Base-by-base conservation (phyloP, 352 stramenopile genomes). In the Globisporangium recalcitrans region DNA sequence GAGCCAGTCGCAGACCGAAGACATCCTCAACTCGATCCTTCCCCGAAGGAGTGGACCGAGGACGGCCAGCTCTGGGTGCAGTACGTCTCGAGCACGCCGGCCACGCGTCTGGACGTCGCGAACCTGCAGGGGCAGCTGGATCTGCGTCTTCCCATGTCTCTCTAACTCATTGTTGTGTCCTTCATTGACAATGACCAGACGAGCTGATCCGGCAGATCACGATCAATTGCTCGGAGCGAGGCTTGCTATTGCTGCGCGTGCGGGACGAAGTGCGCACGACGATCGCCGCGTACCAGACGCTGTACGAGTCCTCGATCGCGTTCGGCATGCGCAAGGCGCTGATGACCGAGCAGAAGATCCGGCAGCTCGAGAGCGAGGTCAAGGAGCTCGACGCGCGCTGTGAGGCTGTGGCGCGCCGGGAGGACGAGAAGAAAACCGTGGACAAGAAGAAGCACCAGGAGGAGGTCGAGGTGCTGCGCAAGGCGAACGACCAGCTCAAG, bases 321-420 rank as follows among this genome's bases (percentile, higher is more conserved):
- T 98, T 97, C 62, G 91, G 91, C 32, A 97, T 98, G 80, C 84
- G 92, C 63, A 97, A 98, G 71, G 91, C 92, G 26, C 75, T 98
- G 10, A 95, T 97, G 77, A 87, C 88, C 9, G 88, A 97, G 74
- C 77, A 88, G 42, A 84, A 86, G 34, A 93, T 97, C 59, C 80
- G 80, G 34, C 66, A 85, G n/a, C 65, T 97, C 6, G 74, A 95
- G 51, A 64, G 73, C 4, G 86, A 97, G 31, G 78, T 86, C 21
- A 78, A 82, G 32, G 88, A 97, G 42, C 72, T 98, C n/a, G 70
- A 68, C 16, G 85, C 73, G 49, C 72, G 74, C 16, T 91, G 82
- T 21, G 78, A 87, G 38, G 78, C 77, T 22, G 77, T 89, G 24
- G 71, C 76, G 26, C 71, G 75, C 8, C 79, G 78, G 24, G 82